A percentile compares a stretch with the other conserved stretches of the same genome.
These are phyloP conservation scores for Boletus subcaerulescens DNA, from an alignment of 768 basidiomycete genomes.

Conservation along the genomic window DNA sequence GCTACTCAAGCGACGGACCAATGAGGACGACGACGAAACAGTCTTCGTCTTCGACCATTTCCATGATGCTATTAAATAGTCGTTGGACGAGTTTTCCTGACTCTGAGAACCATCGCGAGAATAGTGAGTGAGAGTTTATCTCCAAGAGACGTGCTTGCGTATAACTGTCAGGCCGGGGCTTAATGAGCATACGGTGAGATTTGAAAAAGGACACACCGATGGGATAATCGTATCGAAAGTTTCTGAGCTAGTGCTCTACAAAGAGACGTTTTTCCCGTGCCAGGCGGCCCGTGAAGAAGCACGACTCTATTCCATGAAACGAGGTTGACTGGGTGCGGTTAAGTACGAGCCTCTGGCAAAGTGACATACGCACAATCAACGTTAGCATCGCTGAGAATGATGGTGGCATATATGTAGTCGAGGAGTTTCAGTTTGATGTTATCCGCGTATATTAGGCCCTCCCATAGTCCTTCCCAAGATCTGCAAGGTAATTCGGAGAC, in stretches of 20 bases:
- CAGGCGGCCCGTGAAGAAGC: conserved; percentile 93
- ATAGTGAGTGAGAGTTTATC: conserved; percentile 97
- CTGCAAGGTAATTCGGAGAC: conserved; percentile 85
- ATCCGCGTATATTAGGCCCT: conserved; percentile 79
- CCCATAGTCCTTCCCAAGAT: conserved; percentile 91
- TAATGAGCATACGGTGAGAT: not conserved
- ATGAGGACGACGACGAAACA: conserved; percentile 93
- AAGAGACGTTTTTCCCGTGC: conserved; percentile 95
- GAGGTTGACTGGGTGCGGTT: conserved; percentile 63
- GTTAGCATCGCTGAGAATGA: conserved; percentile 86
- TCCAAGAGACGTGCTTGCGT: conserved; percentile 85
- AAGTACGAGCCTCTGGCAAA: not conserved
- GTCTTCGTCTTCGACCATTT: conserved; percentile 89
- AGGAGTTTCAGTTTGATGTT: conserved; percentile 85
- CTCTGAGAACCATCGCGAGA: conserved; percentile 99
- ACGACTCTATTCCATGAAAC: conserved; percentile 96
- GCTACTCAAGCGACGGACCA: conserved; percentile 42
- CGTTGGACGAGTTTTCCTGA: conserved; percentile 97
- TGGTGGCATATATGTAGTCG: conserved; percentile 92
- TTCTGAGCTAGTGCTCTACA: conserved; percentile 96
- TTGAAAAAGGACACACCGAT: conserved; percentile 50
- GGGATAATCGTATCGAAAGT: conserved; percentile 83
- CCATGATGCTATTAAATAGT: conserved; percentile 83
- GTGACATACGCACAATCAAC: conserved; percentile 65
- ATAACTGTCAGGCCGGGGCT: conserved; percentile 52